Evolutionary conservation across 2,329 filamentous ascomycete species (phyloP), one percentile per base, ranked within the genome.

Genomic region (Xylariaceae sp.): DNA sequence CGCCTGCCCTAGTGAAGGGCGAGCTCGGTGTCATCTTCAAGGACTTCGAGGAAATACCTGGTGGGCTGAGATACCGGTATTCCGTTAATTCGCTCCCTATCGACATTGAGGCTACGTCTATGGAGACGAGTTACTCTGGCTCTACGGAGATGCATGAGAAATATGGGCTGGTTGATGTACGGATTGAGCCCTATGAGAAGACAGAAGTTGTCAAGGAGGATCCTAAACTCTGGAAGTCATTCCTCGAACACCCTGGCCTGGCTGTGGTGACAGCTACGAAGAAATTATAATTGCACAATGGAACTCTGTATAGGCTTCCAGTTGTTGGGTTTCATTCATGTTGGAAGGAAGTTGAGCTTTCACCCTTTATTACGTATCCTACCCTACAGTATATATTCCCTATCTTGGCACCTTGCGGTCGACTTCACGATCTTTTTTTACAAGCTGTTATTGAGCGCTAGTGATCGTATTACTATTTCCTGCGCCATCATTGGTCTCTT

Each of bases 111-210:
- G 60, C 52, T 3, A 57, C 61, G 24, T 60, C 56, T 7, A 63
- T 68, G 64, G 53, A 66, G 33, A 44, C 54, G 3, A 69, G 51
- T 14, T 66, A 62, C 45, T 53, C 49, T 14, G 54, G 68, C 24
- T 59, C 54, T 23, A 64, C 67, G 11, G 60, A 65, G 36, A 60
- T 70, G 45, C 60, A 62, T 17, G 56, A 63, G 45, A 64, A 62
- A 48, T 56, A 61, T 11, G 65, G 69, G 6, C 36, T 71, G 8
- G 56, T 52, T 0, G 64, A 67, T 7, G 57, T 70, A 26, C 52
- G 63, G 49, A 53, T 50, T 3, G 60, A 66, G 37, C 63, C 62
- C 6, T 62, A 55, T 21, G 62, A 64, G 59, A 63, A 67, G 19
- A 43, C 63, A 3, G 52, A 60, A 19, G 34, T 61, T 4, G 56